These are phyloP conservation scores for Pythium chondricola DNA, from an alignment of 352 stramenopile species.

Conservation along the genomic window DNA sequence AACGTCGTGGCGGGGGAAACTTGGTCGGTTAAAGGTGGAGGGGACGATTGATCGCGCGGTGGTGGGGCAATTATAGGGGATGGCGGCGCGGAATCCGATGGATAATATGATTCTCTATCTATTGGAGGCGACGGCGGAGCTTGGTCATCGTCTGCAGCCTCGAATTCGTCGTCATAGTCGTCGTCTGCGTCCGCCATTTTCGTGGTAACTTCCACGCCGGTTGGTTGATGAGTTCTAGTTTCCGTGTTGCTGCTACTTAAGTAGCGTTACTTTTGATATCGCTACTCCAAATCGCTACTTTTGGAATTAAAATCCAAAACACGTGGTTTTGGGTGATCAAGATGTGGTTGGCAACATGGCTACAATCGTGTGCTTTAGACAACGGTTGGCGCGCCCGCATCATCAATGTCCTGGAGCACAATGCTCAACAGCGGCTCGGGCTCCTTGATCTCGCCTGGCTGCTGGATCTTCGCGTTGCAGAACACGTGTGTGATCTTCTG, in stretches of 20 bases:
- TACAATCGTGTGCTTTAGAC: too few species aligned
- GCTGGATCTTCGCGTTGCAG: slow-evolving; percentile 39
- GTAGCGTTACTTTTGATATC: too few species aligned
- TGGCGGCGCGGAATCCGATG: neutral
- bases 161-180: slow-evolving; percentile 22
- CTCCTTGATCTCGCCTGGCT: slow-evolving; percentile 15
- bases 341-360: neutral
- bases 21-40: too few species aligned
- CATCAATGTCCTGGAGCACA: slow-evolving; percentile 15
- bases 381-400: slow-evolving; percentile 15
- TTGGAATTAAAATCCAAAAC: neutral
- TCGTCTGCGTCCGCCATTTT: slow-evolving; percentile 14
- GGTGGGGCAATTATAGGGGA: neutral
- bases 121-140: neutral
- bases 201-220: neutral
- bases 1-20: too few species aligned
- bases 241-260: neutral
- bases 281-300: slow-evolving; percentile 14
- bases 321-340: neutral
- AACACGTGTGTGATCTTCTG: slow-evolving; percentile 56
- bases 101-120: neutral
- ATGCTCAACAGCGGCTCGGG: slow-evolving; percentile 16
- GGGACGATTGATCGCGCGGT: neutral
- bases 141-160: slow-evolving; percentile 10
- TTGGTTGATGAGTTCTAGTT: slow-evolving; percentile 6